phyloP scores from a whole-genome alignment of 1,139 yeast species.

The Kodamaea fungicola region DNA sequence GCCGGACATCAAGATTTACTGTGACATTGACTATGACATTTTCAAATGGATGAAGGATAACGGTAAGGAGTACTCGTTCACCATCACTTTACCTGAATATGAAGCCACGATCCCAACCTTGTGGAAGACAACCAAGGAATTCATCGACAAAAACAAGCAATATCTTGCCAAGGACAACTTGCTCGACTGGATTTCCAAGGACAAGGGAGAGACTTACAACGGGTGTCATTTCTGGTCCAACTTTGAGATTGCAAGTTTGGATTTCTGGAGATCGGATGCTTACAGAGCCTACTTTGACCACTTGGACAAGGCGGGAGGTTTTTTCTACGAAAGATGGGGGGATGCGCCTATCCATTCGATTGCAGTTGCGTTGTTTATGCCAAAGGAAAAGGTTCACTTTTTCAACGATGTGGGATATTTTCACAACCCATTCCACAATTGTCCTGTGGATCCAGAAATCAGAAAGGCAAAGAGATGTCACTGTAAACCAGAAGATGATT shows the following conservation, averaged over 20 bases:
- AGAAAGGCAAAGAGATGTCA: constrained; percentile 58
- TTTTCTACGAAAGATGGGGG: constrained; percentile 91
- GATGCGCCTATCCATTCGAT: constrained; percentile 90
- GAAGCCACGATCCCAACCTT: constrained; percentile 74
- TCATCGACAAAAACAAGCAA: constrained; percentile 63
- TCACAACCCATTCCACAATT: constrained; percentile 74
- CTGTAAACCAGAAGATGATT: constrained; percentile 72
- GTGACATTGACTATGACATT: constrained; percentile 80
- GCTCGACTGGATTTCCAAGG: constrained; percentile 69
- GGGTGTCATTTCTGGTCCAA: constrained; percentile 89
- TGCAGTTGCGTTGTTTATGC: constrained; percentile 75
- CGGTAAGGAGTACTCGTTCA: constrained; percentile 71
- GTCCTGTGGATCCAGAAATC: constrained; percentile 63
- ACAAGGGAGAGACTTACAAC: constrained; percentile 65
- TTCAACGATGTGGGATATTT: constrained; percentile 81
- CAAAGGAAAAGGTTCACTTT: constrained; percentile 65
- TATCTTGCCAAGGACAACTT: constrained; percentile 63
- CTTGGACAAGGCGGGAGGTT: constrained; percentile 79
- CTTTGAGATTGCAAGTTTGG: constrained; percentile 74
- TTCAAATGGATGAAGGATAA: constrained; percentile 79
- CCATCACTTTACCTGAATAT: constrained; percentile 82
- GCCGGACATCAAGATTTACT: constrained; percentile 73
- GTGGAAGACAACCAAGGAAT: constrained; percentile 74
- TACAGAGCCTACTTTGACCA: constrained; percentile 65
- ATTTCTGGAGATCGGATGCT: constrained; percentile 71